phyloP scores from a whole-genome alignment of 495 filamentous ascomycete genomes.

The Saxophila tyrrhenica region DNA sequence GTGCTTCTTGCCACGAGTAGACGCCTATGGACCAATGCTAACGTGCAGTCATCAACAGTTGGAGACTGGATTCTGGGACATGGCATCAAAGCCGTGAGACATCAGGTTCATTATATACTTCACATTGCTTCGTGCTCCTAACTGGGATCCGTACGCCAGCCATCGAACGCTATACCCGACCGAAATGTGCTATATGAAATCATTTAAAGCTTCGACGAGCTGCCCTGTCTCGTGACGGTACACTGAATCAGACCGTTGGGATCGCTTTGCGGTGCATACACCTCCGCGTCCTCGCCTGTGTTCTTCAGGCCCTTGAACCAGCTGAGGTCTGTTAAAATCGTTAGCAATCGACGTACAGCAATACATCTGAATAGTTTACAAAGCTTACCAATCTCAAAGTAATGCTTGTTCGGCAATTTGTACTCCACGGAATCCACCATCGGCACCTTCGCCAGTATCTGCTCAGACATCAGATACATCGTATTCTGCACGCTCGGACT shows the following conservation, averaged over 20 bases:
- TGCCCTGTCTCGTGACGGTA: constrained; percentile 58
- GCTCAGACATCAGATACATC: constrained; percentile 95
- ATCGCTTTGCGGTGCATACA: constrained; percentile 83
- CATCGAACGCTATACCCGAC: neutral
- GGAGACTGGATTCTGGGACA: constrained; percentile 83
- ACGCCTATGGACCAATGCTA: neutral
- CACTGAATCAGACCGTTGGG: constrained; percentile 96
- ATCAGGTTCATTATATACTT: neutral
- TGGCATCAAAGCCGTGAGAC: constrained; percentile 38
- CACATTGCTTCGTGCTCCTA: neutral
- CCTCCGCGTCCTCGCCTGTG: constrained; percentile 91
- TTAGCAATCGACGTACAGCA: neutral
- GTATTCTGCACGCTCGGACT: constrained; percentile 90
- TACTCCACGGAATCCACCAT: constrained; percentile 66
- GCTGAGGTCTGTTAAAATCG: constrained; percentile 53
- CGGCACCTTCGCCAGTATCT: constrained; percentile 67
- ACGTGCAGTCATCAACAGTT: too few relatives aligned
- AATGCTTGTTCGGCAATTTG: constrained; percentile 91
- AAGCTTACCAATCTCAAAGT: constrained; percentile 86
- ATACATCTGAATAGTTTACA: neutral
- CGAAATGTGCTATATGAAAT: neutral
- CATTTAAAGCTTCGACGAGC: constrained; percentile 28
- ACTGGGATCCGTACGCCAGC: neutral
- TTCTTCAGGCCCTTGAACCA: constrained; percentile 98
- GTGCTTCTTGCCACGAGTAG: neutral